phyloP scores from a whole-genome alignment of 2,329 filamentous ascomycete species.

The Ascochyta koolunga region DNA sequence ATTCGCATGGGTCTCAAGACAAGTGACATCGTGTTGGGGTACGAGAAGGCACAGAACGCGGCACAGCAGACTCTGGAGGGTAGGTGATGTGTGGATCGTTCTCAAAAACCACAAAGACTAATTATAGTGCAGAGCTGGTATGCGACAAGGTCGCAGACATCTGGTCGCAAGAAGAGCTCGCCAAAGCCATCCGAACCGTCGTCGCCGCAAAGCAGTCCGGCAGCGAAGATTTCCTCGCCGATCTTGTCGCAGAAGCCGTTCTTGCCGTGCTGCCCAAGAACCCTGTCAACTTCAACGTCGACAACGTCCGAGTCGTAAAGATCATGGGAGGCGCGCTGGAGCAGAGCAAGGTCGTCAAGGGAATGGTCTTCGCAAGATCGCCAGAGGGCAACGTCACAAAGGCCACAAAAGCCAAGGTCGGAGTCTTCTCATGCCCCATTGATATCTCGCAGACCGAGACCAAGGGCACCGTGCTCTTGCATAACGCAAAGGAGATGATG shows the following conservation, averaged over 20 bases:
- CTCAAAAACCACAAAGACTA: constrained; percentile 15
- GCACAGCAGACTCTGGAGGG: constrained; percentile 83
- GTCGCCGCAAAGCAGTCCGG: constrained; percentile 96
- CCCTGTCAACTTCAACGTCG: constrained; percentile 94
- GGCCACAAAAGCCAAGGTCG: constrained; percentile 90
- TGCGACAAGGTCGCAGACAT: constrained; percentile 91
- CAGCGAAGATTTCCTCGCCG: constrained; percentile 84
- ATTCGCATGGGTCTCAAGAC: constrained; percentile 97
- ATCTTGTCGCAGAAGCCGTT: constrained; percentile 82
- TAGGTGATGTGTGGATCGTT: constrained; percentile 40
- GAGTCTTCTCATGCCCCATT: constrained; percentile 94
- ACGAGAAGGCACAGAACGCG: constrained; percentile 91
- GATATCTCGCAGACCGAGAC: constrained; percentile 97
- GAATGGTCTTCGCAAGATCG: constrained; percentile 97
- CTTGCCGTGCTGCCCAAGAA: constrained; percentile 95
- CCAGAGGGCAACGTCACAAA: constrained; percentile 92
- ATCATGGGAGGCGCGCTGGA: constrained; percentile 98
- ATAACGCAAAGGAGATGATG: constrained; percentile 98
- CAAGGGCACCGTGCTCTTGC: constrained; percentile 94
- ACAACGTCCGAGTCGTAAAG: constrained; percentile 98
- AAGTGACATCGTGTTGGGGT: constrained; percentile 94
- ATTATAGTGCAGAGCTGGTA: constrained; percentile 67
- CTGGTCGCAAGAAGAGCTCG: constrained; percentile 78
- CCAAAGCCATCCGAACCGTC: constrained; percentile 94
- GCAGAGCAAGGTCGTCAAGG: constrained; percentile 92